Conservation (phyloP, 2,329 filamentous ascomycete genomes). For the Akanthomyces lecanii region DNA sequence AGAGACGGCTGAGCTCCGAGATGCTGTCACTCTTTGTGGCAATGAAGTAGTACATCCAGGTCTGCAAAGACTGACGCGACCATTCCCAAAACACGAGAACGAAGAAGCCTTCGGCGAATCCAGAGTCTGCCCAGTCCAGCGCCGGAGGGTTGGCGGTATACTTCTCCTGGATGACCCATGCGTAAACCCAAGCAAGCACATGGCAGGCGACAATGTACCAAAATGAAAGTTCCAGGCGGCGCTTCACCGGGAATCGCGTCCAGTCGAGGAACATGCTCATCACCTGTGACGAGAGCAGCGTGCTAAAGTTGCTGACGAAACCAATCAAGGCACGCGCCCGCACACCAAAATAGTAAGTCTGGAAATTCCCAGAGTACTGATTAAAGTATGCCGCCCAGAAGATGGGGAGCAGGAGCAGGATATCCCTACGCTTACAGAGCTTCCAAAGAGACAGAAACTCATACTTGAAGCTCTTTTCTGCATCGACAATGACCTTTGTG, state of each 20-base stretch:
- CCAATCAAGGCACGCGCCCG: constrained; percentile 44
- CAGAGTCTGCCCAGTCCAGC: constrained; percentile 38
- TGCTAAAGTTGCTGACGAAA: constrained; percentile 34
- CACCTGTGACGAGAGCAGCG: constrained; percentile 40
- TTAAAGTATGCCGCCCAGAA: constrained; percentile 29
- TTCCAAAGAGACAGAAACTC: constrained; percentile 24
- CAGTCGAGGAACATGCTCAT: constrained; percentile 44
- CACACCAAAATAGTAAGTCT: constrained; percentile 37
- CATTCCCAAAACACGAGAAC: constrained; percentile 47
- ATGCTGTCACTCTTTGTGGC: constrained; percentile 54
- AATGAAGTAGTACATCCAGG: constrained; percentile 53
- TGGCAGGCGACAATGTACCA: constrained; percentile 43
- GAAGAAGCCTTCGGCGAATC: constrained; percentile 45
- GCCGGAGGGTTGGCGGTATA: constrained; percentile 39
- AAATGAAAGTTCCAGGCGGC: constrained; percentile 39
- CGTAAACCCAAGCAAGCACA: constrained; percentile 47
- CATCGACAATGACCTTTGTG: constrained; percentile 22
- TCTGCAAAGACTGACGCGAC: constrained; percentile 48
- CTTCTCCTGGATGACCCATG: constrained; percentile 49
- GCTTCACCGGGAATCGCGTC: constrained; percentile 32
- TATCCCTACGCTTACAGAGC: constrained; percentile 21
- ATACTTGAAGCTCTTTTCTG: constrained; percentile 22
- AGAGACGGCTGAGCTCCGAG: constrained; percentile 43
- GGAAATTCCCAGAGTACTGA: constrained; percentile 42
- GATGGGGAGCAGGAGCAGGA: constrained; percentile 23